A percentile compares a stretch with the other conserved stretches of the same genome.
Conservation (phyloP, 2,329 filamentous ascomycete species). For the Alternaria sp. region DNA sequence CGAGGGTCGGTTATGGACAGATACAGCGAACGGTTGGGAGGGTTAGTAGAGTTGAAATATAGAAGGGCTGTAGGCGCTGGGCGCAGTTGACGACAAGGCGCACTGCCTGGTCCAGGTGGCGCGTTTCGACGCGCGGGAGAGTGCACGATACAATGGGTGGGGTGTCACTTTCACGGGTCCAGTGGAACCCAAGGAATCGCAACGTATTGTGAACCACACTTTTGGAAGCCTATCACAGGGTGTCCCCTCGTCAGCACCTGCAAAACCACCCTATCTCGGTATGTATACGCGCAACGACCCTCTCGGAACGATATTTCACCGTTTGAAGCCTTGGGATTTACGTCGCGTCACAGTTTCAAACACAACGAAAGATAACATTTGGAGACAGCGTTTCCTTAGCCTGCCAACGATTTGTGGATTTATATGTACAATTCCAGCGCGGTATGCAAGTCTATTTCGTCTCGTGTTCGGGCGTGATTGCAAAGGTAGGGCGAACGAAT, state of each 20-base stretch:
- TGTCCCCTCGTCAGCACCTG: not conserved
- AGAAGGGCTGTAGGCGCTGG: not conserved
- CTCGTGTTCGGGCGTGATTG: constrained; percentile 69
- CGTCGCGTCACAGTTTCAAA: not conserved
- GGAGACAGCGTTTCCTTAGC: constrained; percentile 10
- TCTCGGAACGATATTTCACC: not conserved
- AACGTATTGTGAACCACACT: not conserved
- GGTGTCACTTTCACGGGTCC: not conserved
- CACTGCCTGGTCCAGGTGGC: not conserved
- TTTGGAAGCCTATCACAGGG: not conserved
- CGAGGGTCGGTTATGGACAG: not conserved
- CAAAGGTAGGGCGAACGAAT: constrained; percentile 77
- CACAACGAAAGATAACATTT: constrained; percentile 17
- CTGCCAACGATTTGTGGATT: not conserved
- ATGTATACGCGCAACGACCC: not conserved
- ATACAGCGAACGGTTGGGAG: not conserved
- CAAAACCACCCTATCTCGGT: not conserved
- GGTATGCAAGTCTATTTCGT: constrained; percentile 58
- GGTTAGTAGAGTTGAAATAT: not conserved
- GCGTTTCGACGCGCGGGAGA: not conserved
- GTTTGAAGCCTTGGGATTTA: not conserved
- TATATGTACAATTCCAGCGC: constrained; percentile 23
- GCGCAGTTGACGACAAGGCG: not conserved
- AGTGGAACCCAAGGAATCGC: not conserved
- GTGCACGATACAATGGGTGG: not conserved